Conservation (phyloP, 306 rosid genomes). For the Glycine tomentella region DNA sequence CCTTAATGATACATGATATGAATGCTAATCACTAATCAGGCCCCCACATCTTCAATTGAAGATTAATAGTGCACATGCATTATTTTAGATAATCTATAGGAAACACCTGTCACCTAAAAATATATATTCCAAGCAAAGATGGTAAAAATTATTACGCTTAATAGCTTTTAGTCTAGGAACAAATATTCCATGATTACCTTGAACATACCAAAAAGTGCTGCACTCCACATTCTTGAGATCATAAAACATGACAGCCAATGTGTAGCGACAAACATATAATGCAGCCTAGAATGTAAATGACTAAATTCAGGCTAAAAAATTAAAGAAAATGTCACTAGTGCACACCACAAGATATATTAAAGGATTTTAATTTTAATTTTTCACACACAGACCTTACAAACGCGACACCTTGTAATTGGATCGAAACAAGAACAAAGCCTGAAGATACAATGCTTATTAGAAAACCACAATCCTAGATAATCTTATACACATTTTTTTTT, state of each 20-base stretch:
- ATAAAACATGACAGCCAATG: conserved; percentile 20
- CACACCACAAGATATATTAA: not conserved
- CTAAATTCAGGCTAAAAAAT: conserved; percentile 4
- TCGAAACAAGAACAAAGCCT: not conserved
- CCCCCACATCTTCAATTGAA: too few species aligned
- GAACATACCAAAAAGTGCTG: too few species aligned
- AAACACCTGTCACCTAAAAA: too few species aligned
- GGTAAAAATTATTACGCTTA: too few species aligned
- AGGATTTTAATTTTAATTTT: not conserved
- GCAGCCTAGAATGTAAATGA: conserved; percentile 34
- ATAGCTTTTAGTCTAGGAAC: too few species aligned
- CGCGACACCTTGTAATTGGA: not conserved
- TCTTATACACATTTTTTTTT: not conserved
- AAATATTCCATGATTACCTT: too few species aligned
- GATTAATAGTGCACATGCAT: too few species aligned
- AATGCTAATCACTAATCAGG: too few species aligned
- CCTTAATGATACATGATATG: too few species aligned
- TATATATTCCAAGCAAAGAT: too few species aligned
- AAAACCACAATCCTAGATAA: conserved; percentile 16
- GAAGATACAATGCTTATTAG: conserved; percentile 19
- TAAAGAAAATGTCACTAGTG: conserved; percentile 3
- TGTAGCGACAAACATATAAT: not conserved
- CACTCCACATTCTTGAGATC: too few species aligned
- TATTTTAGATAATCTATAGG: too few species aligned
- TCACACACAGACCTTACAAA: not conserved